Evolutionary conservation across 495 filamentous ascomycete species (phyloP), one percentile per base, ranked within the genome.

Genomic region (Cairneyella variabilis): DNA sequence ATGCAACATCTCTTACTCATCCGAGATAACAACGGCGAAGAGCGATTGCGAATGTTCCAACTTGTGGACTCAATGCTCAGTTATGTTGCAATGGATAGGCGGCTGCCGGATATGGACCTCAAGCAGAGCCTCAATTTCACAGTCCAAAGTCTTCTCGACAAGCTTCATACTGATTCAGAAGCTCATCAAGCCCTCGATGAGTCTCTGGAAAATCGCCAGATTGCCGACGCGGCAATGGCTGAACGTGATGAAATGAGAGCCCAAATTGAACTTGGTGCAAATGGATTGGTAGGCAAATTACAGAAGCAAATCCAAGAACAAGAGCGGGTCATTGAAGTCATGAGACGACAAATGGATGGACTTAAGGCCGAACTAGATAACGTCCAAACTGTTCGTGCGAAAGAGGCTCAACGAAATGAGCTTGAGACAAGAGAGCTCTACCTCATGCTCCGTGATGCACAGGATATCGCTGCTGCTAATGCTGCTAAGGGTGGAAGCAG

Each of bases 81-180:
- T 71, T 97, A 98, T 68, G 93, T 98, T 53, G 93, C 91, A 51
- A 98, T 98, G 95, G 93, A 98, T 68, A 84, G 93, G 57, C 80
- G 93, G 47, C 69, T 97, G 55, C 95, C 93, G 37, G 91, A 98
- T 71, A 90, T 98, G 78, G 93, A 98, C 64, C 82, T 98, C 50
- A 95, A 95, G 69, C 91, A 96, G 63, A 95, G 91, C 55, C 79
- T 98, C 60, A 96, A 92, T 65, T 97, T 97, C 65, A 96, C 95
- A 2, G 93, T 98, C 36, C 93, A 98, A 71, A 93, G 80, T 68
- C 74, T 98, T 54, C 74, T 98, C 51, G 95, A 97, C 68, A 91
- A 90, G 66, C 78, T 98, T 45, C 93, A 98, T 63, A 97, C 95
- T 2, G 93, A 98, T 72, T 88, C 86, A 1, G 93, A 98, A 69